Conservation (phyloP, 2,329 filamentous ascomycete genomes). For the Ophiocordyceps unilateralis region DNA sequence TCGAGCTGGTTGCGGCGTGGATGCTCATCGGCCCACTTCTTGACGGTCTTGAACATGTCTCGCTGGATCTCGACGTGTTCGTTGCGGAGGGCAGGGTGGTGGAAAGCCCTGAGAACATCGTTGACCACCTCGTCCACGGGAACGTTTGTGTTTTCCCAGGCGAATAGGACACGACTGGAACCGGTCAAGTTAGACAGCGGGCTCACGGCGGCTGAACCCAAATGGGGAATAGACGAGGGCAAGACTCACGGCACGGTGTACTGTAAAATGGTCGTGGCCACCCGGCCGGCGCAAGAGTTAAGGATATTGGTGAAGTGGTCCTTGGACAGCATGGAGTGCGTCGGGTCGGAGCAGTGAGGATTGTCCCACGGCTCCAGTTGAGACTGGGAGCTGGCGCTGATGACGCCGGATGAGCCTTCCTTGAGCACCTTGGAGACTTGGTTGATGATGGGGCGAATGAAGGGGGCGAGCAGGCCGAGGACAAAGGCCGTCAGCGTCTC, state of each 20-base stretch:
- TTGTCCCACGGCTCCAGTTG: slow-evolving; percentile 72
- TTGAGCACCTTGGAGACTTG: slow-evolving; percentile 73
- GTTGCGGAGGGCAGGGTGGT: slow-evolving; percentile 74
- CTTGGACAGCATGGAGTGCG: slow-evolving; percentile 69
- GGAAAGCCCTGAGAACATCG: slow-evolving; percentile 70
- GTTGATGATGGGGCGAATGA: slow-evolving; percentile 80
- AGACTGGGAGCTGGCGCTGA: slow-evolving; percentile 50
- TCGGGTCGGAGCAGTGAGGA: slow-evolving; percentile 57
- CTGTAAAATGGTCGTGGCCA: slow-evolving; percentile 61
- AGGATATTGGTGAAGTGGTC: slow-evolving; percentile 70
- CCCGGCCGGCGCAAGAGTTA: slow-evolving; percentile 58
- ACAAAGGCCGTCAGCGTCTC: slow-evolving; percentile 88
- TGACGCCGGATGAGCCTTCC: slow-evolving; percentile 59
- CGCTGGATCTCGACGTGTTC: slow-evolving; percentile 62
- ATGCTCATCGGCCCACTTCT: slow-evolving; percentile 59
- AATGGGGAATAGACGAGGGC: no score
- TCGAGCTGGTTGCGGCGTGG: slow-evolving; percentile 53
- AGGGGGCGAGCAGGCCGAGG: slow-evolving; percentile 77
- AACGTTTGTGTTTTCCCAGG: slow-evolving; percentile 78
- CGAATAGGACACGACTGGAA: slow-evolving; percentile 59
- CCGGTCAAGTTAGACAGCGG: slow-evolving; percentile 1
- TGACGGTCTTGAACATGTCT: slow-evolving; percentile 77
- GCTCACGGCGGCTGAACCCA: no score
- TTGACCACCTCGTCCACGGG: slow-evolving; percentile 68
- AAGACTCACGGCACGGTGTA: slow-evolving; percentile 60